Percentiles rank a stretch among this genome's conserved stretches.
phyloP scores from a whole-genome alignment of 1,284 basidiomycete genomes.

The Rhodotorula sp. region DNA sequence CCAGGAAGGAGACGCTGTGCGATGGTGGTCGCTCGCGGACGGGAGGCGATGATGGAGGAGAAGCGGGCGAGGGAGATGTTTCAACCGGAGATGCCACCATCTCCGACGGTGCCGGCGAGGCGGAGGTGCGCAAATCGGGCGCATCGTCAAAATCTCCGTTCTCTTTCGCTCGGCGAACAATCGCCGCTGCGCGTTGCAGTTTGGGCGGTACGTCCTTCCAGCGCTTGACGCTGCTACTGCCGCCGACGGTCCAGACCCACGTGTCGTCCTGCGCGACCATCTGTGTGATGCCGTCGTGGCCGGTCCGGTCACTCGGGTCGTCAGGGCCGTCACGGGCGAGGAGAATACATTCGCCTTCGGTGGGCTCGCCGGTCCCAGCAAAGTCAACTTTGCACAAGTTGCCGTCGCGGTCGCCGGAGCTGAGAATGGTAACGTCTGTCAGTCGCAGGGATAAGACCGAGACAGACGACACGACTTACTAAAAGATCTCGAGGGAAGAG shows the following conservation, averaged over 20 bases:
- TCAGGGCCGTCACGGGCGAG: conserved; percentile 65
- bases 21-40: conserved; percentile 20
- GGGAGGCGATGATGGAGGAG: conserved; percentile 10
- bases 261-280: conserved; percentile 81
- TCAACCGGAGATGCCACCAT: background rate
- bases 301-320: conserved; percentile 46
- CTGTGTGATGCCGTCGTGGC: conserved; percentile 66
- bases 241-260: conserved; percentile 86
- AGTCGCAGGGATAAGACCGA: conserved; percentile 89
- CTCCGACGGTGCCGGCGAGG: background rate
- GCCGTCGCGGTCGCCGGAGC: conserved; percentile 90
- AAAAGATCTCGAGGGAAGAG: conserved; percentile 85
- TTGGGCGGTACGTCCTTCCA: conserved; percentile 63
- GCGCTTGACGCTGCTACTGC: conserved; percentile 71
- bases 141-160: background rate
- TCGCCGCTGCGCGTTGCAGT: conserved; percentile 22
- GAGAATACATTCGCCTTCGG: conserved; percentile 81
- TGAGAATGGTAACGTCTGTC: conserved; percentile 84
- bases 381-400: conserved; percentile 86
- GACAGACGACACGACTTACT: conserved; percentile 62
- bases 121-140: conserved; percentile 9
- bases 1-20: conserved; percentile 34
- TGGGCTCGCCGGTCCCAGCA: conserved; percentile 69
- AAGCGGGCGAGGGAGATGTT: background rate
- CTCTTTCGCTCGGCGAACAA: conserved; percentile 7